Evolutionary conservation across 163 green algal species (phyloP), one percentile per base, ranked within the genome.

Genomic region (Scenedesmus sp.): DNA sequence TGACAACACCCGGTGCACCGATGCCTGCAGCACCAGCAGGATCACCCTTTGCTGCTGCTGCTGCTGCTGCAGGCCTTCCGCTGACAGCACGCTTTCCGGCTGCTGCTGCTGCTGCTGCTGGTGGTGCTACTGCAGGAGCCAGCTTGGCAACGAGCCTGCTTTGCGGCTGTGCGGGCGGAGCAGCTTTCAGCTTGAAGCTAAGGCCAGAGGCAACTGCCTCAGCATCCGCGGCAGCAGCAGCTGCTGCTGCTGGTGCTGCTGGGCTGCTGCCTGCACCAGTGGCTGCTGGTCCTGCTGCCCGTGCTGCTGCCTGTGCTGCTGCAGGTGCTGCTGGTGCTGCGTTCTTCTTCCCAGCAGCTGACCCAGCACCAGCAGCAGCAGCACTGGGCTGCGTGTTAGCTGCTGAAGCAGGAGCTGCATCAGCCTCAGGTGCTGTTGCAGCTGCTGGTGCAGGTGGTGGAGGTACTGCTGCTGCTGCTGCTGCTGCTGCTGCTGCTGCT

Each of bases 401-500:
- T 87, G 82, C 51, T 42, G 53, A 43, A 24, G 42, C 49, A 37
- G 44, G 42, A 46, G n/a, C 40, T 10, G 15, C 46, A 46, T 1
- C 30, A 73, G 16, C 20, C 5, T 18, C 82, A 78, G 51, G n/a
- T n/a, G 24, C 65, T 49, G 30, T 86, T 35, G 4, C 81, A 72
- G 81, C 81, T 86, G 49, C 49, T 49, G 33, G 37, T 49, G 81
- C 56, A n/a, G 46, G 53, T 46, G 80, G 20, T 70, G 80, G 26
- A 44, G 44, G 33, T 13, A 26, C 18, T 26, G 40, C 80, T 68
- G 46, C 44, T 44, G 51, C 33, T 73, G 30, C 59, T 76, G 16
- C 82, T 76, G 33, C 51, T 65, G 82, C 70, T 68, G 33, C 82
- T 87, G n/a, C 81, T 44, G n/a, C 51, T 30, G 33, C 81, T 44